Evolutionary conservation across 176 grass and related monocot genomes (phyloP).

Genomic region (Alopecurus myosuroides): DNA sequence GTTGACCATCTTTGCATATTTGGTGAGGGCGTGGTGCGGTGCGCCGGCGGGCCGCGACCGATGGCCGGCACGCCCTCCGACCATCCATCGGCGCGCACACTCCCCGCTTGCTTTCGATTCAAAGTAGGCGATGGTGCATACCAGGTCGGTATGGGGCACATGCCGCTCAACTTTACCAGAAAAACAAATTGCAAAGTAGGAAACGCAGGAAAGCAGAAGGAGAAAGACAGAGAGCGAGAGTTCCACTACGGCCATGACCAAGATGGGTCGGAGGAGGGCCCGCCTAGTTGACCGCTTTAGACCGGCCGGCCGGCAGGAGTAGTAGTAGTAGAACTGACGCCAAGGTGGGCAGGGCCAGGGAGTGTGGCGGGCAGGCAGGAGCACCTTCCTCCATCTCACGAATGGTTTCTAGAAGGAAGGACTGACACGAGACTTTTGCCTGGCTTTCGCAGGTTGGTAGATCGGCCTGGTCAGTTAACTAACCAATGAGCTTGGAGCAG

Average conservation of each 20-base stretch:
- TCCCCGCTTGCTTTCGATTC: not conserved
- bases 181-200: constrained; percentile 5
- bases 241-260: not conserved
- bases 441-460: not conserved
- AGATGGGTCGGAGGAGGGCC: not conserved
- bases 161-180: constrained; percentile 3
- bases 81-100: constrained; percentile 18
- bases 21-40: not conserved
- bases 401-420: constrained; percentile 25
- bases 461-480: constrained; percentile 8
- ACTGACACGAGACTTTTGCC: not conserved
- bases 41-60: constrained; percentile 24
- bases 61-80: constrained; percentile 19
- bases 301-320: constrained; percentile 21
- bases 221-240: not conserved
- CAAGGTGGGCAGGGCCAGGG: not conserved
- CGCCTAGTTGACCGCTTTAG: not conserved
- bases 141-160: constrained; percentile 1
- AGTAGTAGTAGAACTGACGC: constrained; percentile 42
- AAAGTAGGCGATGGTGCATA: not conserved
- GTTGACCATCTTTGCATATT: constrained; percentile 24
- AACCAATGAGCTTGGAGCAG: not conserved
- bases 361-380: not conserved
- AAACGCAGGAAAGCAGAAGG: not conserved
- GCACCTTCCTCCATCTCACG: too few relatives aligned